Base-by-base conservation (phyloP, 2,329 filamentous ascomycete species). In the Aspergillus sp. region DNA sequence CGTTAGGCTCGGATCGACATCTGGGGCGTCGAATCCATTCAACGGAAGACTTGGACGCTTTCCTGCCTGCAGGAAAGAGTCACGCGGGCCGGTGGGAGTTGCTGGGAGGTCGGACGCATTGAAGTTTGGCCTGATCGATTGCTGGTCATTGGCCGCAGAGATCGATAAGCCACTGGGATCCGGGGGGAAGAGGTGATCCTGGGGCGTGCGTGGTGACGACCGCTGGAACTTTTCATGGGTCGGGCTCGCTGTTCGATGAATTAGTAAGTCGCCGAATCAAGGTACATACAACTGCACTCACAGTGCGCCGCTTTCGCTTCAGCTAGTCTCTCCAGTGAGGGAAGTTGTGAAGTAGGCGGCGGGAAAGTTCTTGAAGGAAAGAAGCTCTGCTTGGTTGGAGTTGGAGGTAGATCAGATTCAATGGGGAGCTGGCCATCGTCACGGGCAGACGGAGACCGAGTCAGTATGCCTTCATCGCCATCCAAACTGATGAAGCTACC, bases 131-230 rank as follows among this genome's bases (percentile, higher is more conserved):
- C 61, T 57, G 17, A 47, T 53, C 3, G 48, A 40, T 11, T 58
- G 57, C 33, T 58, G 60, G 22, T 68, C 66, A 38, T 58, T 63
- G 12, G 69, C 66, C 35, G 75, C 80, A 3, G 85, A 91, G 38
- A 94, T 89, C 1, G 86, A 88, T 12, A 94, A 66, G 24, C 77
- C 76, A 58, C 83, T 93, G 1, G 86, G 80, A 53, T 95, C 88
- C 5, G 81, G 79, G 15, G 83, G 81, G 15, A 79, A 69, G 49
- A 84, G 72, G 33, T 70, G 72, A 39, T 91, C 86, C 30, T 76
- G 75, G 0, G 89, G 89, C 1, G 89, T 95, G 37, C 75, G 82
- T 12, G 86, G 85, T 7, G 82, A 75, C 12, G 60, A 48, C 57
- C 66, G 53, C 52, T 64, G 51, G 55, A 75, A 58, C 63, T 69